Conservation (phyloP, 176 grass and related monocot genomes). For the Aegilops umbellulata region DNA sequence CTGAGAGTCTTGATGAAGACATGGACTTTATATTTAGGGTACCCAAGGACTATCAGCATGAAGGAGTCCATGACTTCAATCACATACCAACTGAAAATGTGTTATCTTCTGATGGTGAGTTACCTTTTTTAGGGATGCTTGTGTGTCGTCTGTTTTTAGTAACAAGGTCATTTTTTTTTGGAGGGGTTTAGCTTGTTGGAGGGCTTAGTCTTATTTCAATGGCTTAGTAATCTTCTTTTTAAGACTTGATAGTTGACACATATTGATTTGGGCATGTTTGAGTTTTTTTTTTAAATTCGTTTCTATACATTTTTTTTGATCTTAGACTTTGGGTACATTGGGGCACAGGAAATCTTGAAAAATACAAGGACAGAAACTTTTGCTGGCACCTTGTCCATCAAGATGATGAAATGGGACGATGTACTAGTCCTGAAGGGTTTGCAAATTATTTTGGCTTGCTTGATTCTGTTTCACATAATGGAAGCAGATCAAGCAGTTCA, state of each 20-base stretch:
- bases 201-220: conserved; percentile 14
- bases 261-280: conserved; percentile 11
- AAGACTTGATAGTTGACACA: conserved; percentile 8
- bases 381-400: conserved; percentile 81
- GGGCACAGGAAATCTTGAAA: conserved; percentile 58
- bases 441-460: conserved; percentile 88
- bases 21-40: conserved; percentile 77
- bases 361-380: conserved; percentile 80
- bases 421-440: conserved; percentile 76
- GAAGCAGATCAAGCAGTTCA: conserved; percentile 50
- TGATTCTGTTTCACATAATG: conserved; percentile 69
- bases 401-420: conserved; percentile 66
- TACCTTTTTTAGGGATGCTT: not conserved
- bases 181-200: conserved; percentile 5
- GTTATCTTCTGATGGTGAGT: conserved; percentile 61
- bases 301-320: conserved; percentile 1
- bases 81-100: conserved; percentile 41
- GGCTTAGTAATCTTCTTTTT: conserved; percentile 1
- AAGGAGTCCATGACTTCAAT: conserved; percentile 52
- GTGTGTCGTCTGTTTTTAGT: not conserved
- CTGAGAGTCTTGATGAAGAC: conserved; percentile 92
- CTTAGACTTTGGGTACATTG: conserved; percentile 28
- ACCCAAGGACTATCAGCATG: conserved; percentile 57
- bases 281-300: not conserved
- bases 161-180: not conserved